Conservation (phyloP, 1,284 basidiomycete genomes). For the Rugosomyces carneus region DNA sequence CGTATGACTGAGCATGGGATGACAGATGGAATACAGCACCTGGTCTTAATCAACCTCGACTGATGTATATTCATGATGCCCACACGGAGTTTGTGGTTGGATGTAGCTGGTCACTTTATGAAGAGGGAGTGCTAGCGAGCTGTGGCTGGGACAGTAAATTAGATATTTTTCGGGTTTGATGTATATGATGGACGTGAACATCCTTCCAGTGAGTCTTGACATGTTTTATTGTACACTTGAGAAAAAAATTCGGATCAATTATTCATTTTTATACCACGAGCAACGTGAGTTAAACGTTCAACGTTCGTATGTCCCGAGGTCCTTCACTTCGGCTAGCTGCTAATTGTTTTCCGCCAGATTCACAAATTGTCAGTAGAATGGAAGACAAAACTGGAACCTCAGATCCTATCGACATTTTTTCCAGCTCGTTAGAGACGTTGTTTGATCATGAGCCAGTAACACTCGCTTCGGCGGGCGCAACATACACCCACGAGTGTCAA, state of each 20-base stretch:
- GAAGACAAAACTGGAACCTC: conserved; percentile 12
- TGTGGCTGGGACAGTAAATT: conserved; percentile 89
- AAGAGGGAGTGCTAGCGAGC: conserved; percentile 79
- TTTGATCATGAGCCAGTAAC: conserved; percentile 59
- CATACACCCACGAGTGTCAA: conserved; percentile 34
- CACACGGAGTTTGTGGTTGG: conserved; percentile 97
- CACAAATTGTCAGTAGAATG: conserved; percentile 6
- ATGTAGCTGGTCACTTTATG: conserved; percentile 84
- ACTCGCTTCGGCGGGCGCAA: conserved; percentile 45
- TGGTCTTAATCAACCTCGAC: conserved; percentile 44
- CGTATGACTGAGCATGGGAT: not conserved
- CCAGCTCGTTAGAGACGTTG: conserved; percentile 50
- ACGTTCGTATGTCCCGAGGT: no score
- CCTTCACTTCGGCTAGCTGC: no score
- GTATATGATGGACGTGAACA: not conserved
- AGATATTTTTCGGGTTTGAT: conserved; percentile 60
- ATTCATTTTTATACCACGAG: no score
- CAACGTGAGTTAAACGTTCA: no score
- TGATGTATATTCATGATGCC: conserved; percentile 70
- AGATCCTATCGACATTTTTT: conserved; percentile 61
- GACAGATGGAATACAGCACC: conserved; percentile 60
- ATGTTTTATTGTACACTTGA: no score
- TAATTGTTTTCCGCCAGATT: not conserved
- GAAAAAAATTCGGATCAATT: no score
- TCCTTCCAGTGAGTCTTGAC: no score